A percentile compares a stretch with the other conserved stretches of the same genome.
Conservation (phyloP, 2,329 filamentous ascomycete genomes). For the Colletotrichum sp. region DNA sequence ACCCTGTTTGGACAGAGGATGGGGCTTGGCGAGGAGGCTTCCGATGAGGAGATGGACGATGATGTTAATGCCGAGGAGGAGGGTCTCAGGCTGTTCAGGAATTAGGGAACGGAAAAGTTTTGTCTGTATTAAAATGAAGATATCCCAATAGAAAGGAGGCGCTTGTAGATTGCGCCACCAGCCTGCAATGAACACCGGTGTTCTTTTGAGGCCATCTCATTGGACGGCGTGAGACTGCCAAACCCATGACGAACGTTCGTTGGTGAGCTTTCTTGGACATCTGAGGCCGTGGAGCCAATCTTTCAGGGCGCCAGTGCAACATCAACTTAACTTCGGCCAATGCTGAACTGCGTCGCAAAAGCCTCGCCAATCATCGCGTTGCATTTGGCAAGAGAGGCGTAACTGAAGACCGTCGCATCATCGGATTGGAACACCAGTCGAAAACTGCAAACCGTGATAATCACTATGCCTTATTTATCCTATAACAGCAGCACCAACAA, state of each 20-base stretch:
- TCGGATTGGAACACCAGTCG: background rate
- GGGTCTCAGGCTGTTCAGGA: slow-evolving; percentile 58
- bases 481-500: slow-evolving; percentile 30
- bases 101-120: slow-evolving; percentile 24
- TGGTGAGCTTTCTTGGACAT: background rate
- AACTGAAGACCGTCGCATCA: background rate
- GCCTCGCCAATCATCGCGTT: background rate
- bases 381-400: background rate
- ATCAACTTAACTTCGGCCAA: background rate
- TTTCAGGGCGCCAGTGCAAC: background rate
- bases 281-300: background rate
- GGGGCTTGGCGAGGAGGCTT: slow-evolving; percentile 58
- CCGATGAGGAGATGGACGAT: slow-evolving; percentile 53
- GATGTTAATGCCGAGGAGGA: slow-evolving; percentile 58
- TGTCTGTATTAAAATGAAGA: background rate
- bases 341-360: background rate
- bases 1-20: slow-evolving; percentile 76
- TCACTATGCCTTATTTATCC: background rate
- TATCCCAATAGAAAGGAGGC: slow-evolving; percentile 5
- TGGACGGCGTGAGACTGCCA: background rate
- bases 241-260: background rate
- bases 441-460: background rate
- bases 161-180: background rate
- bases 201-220: background rate
- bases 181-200: background rate